Percentiles rank a stretch among this genome's conserved stretches.
phyloP scores from a whole-genome alignment of 176 grass and related monocot genomes.

The maize (Zea mays) region DNA sequence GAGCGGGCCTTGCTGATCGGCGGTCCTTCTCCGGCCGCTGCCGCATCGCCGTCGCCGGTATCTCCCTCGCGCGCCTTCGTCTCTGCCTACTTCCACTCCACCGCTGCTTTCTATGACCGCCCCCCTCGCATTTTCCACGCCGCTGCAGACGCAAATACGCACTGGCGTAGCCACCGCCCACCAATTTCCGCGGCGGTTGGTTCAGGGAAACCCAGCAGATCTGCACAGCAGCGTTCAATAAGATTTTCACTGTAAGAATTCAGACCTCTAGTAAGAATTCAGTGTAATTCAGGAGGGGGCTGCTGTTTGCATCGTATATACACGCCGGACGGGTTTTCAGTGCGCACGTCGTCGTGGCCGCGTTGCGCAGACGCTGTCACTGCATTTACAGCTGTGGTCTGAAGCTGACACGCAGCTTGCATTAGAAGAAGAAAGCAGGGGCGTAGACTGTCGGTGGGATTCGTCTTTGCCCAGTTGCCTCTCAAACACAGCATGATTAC shows the following conservation, averaged over 20 bases:
- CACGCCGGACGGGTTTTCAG: neutral
- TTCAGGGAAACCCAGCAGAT: too few relatives aligned
- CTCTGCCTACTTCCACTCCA: neutral
- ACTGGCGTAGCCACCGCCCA: neutral
- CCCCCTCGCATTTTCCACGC: neutral
- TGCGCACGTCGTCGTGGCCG: neutral
- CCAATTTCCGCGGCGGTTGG: too few relatives aligned
- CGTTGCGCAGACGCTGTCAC: conserved; percentile 45
- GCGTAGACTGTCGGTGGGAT: conserved; percentile 30
- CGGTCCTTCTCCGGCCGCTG: conserved; percentile 32
- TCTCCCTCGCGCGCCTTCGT: neutral
- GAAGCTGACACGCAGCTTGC: conserved; percentile 32
- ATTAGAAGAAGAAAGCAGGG: too few relatives aligned
- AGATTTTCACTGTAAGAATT: neutral
- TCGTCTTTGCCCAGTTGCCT: neutral
- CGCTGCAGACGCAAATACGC: neutral
- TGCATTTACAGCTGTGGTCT: neutral
- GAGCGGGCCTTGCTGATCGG: neutral
- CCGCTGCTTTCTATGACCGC: neutral
- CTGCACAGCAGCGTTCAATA: neutral
- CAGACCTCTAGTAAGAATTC: neutral
- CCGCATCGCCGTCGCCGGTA: conserved; percentile 34
- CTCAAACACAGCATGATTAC: neutral
- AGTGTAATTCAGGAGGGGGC: neutral
- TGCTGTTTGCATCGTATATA: neutral